Evolutionary conservation across 2,329 filamentous ascomycete species (phyloP).

Genomic region (Niveomyces coronatus): DNA sequence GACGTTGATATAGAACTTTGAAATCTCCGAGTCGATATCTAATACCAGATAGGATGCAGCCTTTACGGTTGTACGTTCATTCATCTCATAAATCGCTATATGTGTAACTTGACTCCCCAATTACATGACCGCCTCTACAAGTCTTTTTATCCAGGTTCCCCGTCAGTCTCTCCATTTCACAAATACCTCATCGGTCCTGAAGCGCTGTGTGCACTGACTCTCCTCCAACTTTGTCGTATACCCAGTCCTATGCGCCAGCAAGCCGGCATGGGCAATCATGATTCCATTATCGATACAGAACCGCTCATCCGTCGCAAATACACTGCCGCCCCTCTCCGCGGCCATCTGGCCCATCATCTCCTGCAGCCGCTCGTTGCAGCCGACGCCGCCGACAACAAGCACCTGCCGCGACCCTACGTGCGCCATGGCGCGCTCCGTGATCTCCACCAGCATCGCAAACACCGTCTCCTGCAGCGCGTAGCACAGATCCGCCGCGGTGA

Average conservation of each 20-base stretch:
- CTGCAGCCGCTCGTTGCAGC: constrained; percentile 88
- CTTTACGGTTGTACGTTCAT: too few relatives aligned
- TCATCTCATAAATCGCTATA: constrained; percentile 1
- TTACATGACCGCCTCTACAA: too few relatives aligned
- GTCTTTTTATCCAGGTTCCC: background rate
- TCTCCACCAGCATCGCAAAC: constrained; percentile 95
- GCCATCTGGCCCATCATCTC: constrained; percentile 99
- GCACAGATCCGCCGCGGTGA: constrained; percentile 79
- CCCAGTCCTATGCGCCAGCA: constrained; percentile 75
- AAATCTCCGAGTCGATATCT: too few relatives aligned
- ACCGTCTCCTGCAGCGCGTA: constrained; percentile 94
- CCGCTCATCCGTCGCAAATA: constrained; percentile 91
- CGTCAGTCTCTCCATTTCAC: constrained; percentile 62
- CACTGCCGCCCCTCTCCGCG: constrained; percentile 72
- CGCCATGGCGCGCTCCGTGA: constrained; percentile 96
- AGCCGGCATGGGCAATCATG: constrained; percentile 96
- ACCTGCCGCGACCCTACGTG: constrained; percentile 89
- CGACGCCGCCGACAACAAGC: constrained; percentile 89
- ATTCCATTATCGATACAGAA: constrained; percentile 99
- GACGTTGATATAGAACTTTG: constrained; percentile 1
- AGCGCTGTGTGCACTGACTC: constrained; percentile 75
- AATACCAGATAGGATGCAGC: too few relatives aligned
- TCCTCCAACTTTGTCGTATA: constrained; percentile 68
- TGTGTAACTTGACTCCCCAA: too few relatives aligned
- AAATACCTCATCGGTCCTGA: constrained; percentile 72